Evolutionary conservation across 441 rosid genomes (phyloP).

Genomic region (Syzygium malaccense): DNA sequence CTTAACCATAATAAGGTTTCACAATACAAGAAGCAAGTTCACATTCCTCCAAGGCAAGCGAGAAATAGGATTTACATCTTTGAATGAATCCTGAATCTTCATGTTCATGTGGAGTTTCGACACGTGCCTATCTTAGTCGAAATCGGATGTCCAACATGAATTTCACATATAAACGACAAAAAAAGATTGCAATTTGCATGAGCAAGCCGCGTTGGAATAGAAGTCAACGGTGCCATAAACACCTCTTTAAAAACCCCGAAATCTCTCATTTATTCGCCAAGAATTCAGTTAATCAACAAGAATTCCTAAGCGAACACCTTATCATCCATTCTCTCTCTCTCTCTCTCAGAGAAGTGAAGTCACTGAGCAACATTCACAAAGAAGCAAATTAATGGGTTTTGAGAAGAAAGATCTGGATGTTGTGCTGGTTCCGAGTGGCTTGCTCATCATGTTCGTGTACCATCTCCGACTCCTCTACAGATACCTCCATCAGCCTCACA

Average conservation of each 20-base stretch:
- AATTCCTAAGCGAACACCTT: too few species aligned
- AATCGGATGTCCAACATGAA: neutral
- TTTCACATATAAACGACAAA: neutral
- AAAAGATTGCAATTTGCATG: neutral
- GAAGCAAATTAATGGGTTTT: constrained; percentile 9
- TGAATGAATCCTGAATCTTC: neutral
- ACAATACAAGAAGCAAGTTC: too few species aligned
- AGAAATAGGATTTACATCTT: neutral
- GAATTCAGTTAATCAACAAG: neutral
- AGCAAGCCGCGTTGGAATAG: neutral
- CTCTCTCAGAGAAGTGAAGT: neutral
- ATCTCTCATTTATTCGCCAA: neutral
- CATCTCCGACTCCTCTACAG: constrained; percentile 60
- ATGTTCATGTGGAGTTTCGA: neutral
- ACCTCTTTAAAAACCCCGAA: too few species aligned
- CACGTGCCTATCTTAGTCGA: neutral
- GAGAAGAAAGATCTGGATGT: constrained; percentile 49
- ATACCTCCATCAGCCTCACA: constrained; percentile 51
- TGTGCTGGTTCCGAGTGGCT: constrained; percentile 49
- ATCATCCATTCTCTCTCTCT: neutral
- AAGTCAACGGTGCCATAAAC: neutral
- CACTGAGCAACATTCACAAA: neutral
- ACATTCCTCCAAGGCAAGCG: too few species aligned
- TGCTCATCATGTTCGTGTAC: constrained; percentile 45
- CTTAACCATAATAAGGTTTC: neutral